phyloP scores from a whole-genome alignment of 352 stramenopile species.

The Pythium periplocum region DNA sequence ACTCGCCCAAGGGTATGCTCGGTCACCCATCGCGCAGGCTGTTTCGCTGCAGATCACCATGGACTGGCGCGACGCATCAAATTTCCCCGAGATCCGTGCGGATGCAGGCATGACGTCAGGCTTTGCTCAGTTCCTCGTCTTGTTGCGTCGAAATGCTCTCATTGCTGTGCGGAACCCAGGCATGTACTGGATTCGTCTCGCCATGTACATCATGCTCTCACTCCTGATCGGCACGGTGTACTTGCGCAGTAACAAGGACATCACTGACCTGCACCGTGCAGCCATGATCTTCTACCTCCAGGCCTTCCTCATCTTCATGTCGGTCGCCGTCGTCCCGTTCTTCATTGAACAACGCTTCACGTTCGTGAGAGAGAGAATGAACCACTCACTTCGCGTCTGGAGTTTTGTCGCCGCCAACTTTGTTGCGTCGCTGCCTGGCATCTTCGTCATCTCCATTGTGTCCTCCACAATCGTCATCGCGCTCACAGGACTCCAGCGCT shows the following conservation, averaged over 20 bases:
- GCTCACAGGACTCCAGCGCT: conserved; percentile 20
- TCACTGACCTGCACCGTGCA: conserved; percentile 28
- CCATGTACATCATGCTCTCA: conserved; percentile 58
- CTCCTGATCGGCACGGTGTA: conserved; percentile 62
- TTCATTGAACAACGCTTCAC: conserved; percentile 68
- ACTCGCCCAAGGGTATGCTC: neutral
- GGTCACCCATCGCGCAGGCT: neutral
- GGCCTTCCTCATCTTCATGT: conserved; percentile 87
- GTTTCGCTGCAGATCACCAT: neutral
- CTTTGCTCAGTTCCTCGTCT: conserved; percentile 28
- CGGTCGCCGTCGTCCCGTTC: conserved; percentile 75
- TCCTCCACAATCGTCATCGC: conserved; percentile 17
- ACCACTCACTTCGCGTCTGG: conserved; percentile 43
- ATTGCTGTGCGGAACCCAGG: conserved; percentile 56
- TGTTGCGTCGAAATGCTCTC: conserved; percentile 42
- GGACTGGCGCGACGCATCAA: neutral
- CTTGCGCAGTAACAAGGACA: conserved; percentile 24
- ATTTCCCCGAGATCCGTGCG: conserved; percentile 2
- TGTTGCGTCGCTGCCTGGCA: conserved; percentile 33
- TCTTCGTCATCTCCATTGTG: conserved; percentile 29
- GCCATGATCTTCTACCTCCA: conserved; percentile 76
- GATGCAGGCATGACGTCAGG: conserved; percentile 14
- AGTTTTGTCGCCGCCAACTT: conserved; percentile 44
- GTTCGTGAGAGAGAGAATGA: conserved; percentile 58
- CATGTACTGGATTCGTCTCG: conserved; percentile 52